Percentiles rank a stretch among this genome's conserved stretches.
Evolutionary conservation across 768 basidiomycete genomes (phyloP).

Genomic region (Kwoniella pini): DNA sequence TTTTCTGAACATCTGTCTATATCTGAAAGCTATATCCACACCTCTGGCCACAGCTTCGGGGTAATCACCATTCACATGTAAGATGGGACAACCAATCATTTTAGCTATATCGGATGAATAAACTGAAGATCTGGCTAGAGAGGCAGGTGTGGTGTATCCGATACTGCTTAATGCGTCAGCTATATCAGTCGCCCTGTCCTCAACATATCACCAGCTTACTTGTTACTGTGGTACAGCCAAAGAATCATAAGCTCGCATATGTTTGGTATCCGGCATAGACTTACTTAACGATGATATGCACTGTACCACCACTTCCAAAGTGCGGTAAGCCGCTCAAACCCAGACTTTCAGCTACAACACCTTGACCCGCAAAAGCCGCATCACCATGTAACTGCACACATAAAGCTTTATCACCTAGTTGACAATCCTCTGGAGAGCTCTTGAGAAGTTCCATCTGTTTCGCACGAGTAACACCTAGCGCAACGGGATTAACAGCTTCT

Average conservation of each 20-base stretch:
- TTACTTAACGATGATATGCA: conserved; percentile 88
- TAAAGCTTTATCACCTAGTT: conserved; percentile 71
- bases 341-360: conserved; percentile 82
- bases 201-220: conserved; percentile 27
- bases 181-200: not conserved
- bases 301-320: conserved; percentile 84
- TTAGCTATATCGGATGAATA: conserved; percentile 75
- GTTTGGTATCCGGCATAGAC: conserved; percentile 36
- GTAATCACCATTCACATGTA: conserved; percentile 89
- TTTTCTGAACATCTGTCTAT: conserved; percentile 82
- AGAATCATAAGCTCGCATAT: not conserved
- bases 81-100: conserved; percentile 82
- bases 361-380: conserved; percentile 87
- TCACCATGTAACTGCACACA: conserved; percentile 90
- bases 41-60: conserved; percentile 89
- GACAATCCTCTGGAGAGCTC: conserved; percentile 59
- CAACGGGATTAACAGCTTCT: conserved; percentile 77
- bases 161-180: conserved; percentile 70
- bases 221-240: conserved; percentile 51
- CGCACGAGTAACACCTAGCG: conserved; percentile 83
- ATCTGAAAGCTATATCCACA: conserved; percentile 83
- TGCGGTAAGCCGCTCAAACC: conserved; percentile 87
- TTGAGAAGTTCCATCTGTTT: conserved; percentile 81
- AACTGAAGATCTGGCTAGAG: conserved; percentile 75
- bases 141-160: conserved; percentile 87